Percentiles rank a stretch among this genome's conserved stretches.
Evolutionary conservation across 1,139 yeast species (phyloP).

Genomic region (Yamadazyma diddensiae): DNA sequence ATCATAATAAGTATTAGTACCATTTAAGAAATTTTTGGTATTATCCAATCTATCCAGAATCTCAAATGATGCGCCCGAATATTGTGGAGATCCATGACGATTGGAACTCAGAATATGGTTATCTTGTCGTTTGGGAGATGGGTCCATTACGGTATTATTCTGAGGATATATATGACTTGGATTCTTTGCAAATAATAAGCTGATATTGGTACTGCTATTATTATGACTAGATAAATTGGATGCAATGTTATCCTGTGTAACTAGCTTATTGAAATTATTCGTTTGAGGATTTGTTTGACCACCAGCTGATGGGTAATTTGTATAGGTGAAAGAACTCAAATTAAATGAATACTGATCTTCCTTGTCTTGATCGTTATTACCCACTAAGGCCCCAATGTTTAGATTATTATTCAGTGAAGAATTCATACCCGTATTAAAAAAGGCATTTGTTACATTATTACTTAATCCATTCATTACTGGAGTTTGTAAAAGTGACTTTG

Average conservation of each 20-base stretch:
- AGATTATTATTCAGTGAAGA: no score
- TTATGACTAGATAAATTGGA: slow-evolving; percentile 11
- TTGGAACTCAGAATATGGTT: background rate
- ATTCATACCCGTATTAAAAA: no score
- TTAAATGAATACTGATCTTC: slow-evolving; percentile 38
- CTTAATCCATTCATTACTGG: slow-evolving; percentile 29
- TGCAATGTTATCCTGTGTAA: slow-evolving; percentile 3
- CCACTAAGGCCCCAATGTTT: background rate
- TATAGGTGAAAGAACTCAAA: slow-evolving; percentile 31
- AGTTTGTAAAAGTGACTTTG: slow-evolving; percentile 25
- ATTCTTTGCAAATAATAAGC: slow-evolving; percentile 19
- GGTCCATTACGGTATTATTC: slow-evolving; percentile 4
- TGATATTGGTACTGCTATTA: slow-evolving; percentile 21
- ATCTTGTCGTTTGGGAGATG: background rate
- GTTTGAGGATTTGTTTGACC: slow-evolving; percentile 2
- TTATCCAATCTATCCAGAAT: slow-evolving; percentile 31
- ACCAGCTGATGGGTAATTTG: slow-evolving; percentile 10
- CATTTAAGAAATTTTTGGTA: slow-evolving; percentile 40
- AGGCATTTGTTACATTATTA: slow-evolving; percentile 36
- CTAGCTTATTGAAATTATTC: slow-evolving; percentile 4
- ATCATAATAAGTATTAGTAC: slow-evolving; percentile 42
- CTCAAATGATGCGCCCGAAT: slow-evolving; percentile 24
- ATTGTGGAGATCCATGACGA: slow-evolving; percentile 23
- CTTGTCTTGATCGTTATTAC: slow-evolving; percentile 8
- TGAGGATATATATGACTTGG: slow-evolving; percentile 14